A percentile compares a stretch with the other conserved stretches of the same genome.
These are phyloP conservation scores for Casuarina equisetifolia DNA, from an alignment of 306 rosid genomes.

Conservation along the genomic window DNA sequence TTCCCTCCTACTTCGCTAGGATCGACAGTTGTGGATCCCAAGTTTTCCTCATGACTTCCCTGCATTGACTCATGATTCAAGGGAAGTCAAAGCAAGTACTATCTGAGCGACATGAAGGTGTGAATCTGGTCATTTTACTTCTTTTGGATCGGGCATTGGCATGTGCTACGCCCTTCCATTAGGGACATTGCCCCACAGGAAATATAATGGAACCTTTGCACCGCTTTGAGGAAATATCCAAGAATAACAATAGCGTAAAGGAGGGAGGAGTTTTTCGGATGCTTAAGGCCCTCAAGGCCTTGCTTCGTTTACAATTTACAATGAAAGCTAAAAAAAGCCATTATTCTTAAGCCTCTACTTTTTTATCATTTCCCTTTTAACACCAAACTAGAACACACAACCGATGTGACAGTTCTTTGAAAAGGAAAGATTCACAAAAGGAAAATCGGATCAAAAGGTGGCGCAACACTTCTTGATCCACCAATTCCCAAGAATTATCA, in stretches of 20 bases:
- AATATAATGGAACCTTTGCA: not conserved
- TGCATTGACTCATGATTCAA: not conserved
- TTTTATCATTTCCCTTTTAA: conserved; percentile 28
- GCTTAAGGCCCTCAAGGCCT: not conserved
- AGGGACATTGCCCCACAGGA: conserved; percentile 3
- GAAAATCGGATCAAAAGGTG: not conserved
- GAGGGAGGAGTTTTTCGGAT: conserved; percentile 17
- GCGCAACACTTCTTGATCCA: not conserved
- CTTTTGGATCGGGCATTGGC: conserved; percentile 10
- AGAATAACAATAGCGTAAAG: conserved; percentile 15
- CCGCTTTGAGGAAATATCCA: not conserved
- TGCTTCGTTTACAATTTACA: conserved; percentile 53
- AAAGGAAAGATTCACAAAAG: too few relatives aligned
- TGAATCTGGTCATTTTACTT: not conserved
- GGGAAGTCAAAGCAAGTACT: conserved; percentile 16
- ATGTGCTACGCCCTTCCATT: conserved; percentile 7
- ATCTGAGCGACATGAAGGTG: not conserved
- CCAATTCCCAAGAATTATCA: too few relatives aligned
- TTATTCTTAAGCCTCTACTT: conserved; percentile 13
- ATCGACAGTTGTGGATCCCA: conserved; percentile 12
- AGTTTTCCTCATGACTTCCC: conserved; percentile 9
- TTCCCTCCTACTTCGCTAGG: not conserved
- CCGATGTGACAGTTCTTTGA: not conserved
- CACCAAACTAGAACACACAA: conserved; percentile 16
- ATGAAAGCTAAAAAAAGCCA: conserved; percentile 41